phyloP scores from a whole-genome alignment of 768 basidiomycete genomes.

The Panellus pusillus region DNA sequence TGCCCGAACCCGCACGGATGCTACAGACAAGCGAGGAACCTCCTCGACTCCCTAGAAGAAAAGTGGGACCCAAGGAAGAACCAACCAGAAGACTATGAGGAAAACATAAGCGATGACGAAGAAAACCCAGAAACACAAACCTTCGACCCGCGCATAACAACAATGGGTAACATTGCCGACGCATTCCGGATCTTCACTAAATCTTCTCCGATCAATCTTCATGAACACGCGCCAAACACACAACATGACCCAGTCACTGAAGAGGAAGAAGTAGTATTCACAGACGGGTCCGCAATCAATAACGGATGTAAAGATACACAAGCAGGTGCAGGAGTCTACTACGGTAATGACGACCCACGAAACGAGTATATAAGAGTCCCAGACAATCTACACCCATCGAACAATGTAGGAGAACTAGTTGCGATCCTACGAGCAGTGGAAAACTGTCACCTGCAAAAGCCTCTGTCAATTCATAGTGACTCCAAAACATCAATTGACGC shows the following conservation, averaged over 20 bases:
- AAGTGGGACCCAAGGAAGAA: conserved; percentile 12
- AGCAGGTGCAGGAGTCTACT: conserved; percentile 6
- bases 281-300: conserved; percentile 15
- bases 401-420: conserved; percentile 6
- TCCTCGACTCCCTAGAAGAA: not conserved
- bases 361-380: conserved; percentile 5
- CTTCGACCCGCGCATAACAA: too few relatives aligned
- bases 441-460: not conserved
- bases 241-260: not conserved
- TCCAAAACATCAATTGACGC: not conserved
- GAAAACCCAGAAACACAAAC: not conserved
- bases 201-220: not conserved
- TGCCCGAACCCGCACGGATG: conserved; percentile 12
- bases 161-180: too few relatives aligned
- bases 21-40: conserved; percentile 1
- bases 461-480: not conserved
- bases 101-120: not conserved
- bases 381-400: not conserved
- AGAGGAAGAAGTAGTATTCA: conserved; percentile 1
- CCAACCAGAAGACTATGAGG: conserved; percentile 12
- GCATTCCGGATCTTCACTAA: too few relatives aligned
- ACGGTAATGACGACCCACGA: not conserved
- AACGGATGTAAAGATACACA: conserved; percentile 6
- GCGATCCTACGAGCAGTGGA: conserved; percentile 1
- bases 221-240: not conserved